These are phyloP conservation scores for Trypanosomatidae sp. DNA, from an alignment of 208 protist genomes.

Conservation along the genomic window DNA sequence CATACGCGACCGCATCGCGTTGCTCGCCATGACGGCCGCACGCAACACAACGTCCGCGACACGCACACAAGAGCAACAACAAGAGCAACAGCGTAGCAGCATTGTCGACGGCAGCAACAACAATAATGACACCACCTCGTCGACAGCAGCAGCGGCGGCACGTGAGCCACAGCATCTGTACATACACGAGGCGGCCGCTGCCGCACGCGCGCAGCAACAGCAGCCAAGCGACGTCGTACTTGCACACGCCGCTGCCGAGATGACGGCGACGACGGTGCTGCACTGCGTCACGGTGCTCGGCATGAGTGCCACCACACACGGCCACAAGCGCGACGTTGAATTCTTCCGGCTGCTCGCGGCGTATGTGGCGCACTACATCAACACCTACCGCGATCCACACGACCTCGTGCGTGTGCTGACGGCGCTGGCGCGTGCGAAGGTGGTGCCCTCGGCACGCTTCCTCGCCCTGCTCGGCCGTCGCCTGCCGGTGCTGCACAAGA, in stretches of 20 bases:
- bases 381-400: constrained; percentile 43
- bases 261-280: constrained; percentile 21
- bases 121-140: not conserved
- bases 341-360: constrained; percentile 59
- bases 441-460: constrained; percentile 47
- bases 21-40: constrained; percentile 20
- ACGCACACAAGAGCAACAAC: not conserved
- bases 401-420: constrained; percentile 49
- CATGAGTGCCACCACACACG: constrained; percentile 35
- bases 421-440: constrained; percentile 60
- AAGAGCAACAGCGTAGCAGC: not conserved
- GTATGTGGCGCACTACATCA: constrained; percentile 45
- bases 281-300: constrained; percentile 52
- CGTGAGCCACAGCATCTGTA: not conserved
- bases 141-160: not conserved
- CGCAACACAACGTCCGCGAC: constrained; percentile 3
- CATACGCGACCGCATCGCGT: constrained; percentile 51
- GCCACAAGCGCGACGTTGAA: constrained; percentile 52
- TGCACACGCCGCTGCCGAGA: constrained; percentile 17
- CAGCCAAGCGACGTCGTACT: constrained; percentile 17
- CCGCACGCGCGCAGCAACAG: too few species aligned
- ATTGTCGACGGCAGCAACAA: not conserved
- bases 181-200: constrained; percentile 1
- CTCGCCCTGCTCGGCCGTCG: constrained; percentile 38
- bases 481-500: constrained; percentile 51